Percentiles rank a stretch among this genome's conserved stretches.
Conservation (phyloP, 139 green algal species). For the Dunaliella sp. region DNA sequence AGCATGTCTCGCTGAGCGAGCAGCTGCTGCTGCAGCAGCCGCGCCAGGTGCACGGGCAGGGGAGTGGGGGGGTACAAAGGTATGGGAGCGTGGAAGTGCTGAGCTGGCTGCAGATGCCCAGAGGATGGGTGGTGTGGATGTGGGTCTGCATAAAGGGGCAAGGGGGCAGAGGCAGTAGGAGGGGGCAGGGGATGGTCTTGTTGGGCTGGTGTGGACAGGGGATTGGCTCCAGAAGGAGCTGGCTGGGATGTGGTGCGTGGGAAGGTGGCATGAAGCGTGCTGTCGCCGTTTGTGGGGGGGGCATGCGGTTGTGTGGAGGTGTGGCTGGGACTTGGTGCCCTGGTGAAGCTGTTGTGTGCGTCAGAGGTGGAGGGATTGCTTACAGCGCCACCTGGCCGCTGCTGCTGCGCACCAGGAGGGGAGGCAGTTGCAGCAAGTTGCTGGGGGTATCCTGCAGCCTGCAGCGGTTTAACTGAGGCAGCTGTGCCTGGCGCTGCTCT, state of each 20-base stretch:
- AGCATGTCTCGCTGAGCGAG: neutral
- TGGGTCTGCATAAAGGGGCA: too few relatives aligned
- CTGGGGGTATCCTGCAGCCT: too few relatives aligned
- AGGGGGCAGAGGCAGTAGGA: neutral
- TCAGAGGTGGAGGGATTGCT: neutral
- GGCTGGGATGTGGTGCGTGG: too few relatives aligned
- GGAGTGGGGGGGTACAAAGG: neutral
- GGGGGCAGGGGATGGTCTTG: too few relatives aligned
- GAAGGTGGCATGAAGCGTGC: too few relatives aligned
- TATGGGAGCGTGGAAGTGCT: neutral
- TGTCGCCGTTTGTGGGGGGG: too few relatives aligned
- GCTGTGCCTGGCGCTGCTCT: too few relatives aligned
- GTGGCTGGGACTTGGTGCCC: too few relatives aligned
- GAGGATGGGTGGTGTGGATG: neutral
- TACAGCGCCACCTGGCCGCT: neutral
- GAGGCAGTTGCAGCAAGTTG: neutral
- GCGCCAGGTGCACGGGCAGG: neutral
- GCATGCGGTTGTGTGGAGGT: too few relatives aligned
- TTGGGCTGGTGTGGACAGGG: neutral
- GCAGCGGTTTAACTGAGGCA: too few relatives aligned
- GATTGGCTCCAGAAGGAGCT: neutral
- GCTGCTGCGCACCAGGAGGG: neutral
- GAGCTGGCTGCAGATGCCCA: neutral
- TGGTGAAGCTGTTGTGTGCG: neutral
- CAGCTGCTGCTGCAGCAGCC: neutral